Conservation (phyloP, 2,329 filamentous ascomycete genomes). For the Xylariaceae sp. region DNA sequence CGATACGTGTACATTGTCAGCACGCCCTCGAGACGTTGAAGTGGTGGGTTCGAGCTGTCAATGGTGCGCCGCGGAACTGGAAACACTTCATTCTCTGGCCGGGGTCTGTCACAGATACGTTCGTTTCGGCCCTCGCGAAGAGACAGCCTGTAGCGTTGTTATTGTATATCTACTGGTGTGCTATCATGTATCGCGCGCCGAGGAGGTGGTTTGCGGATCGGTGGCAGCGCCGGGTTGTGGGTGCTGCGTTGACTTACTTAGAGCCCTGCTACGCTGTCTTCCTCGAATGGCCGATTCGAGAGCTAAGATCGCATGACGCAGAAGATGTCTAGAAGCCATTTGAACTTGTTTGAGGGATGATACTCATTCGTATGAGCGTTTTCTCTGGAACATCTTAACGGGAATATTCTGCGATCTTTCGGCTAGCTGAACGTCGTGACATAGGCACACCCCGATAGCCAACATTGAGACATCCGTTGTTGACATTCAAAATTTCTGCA, state of each 20-base stretch:
- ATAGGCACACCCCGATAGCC: neutral
- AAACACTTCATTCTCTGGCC: conserved; percentile 23
- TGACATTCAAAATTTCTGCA: neutral
- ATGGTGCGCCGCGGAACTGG: conserved; percentile 18
- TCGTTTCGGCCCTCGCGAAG: conserved; percentile 15
- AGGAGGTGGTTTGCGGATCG: conserved; percentile 21
- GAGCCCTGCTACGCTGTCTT: conserved; percentile 3
- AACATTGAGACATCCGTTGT: neutral
- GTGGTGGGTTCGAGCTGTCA: conserved; percentile 14
- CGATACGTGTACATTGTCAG: conserved; percentile 12
- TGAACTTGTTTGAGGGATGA: no score
- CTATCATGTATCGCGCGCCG: conserved; percentile 22
- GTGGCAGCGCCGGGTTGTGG: conserved; percentile 19
- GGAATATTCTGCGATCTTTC: no score
- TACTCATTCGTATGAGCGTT: no score
- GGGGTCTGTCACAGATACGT: conserved; percentile 16
- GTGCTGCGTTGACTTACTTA: conserved; percentile 16
- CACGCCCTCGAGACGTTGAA: conserved; percentile 16
- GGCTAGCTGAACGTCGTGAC: no score
- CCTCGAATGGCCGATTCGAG: conserved; percentile 10
- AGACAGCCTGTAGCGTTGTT: conserved; percentile 19
- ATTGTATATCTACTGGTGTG: conserved; percentile 24
- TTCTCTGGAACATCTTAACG: no score
- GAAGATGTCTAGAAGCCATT: neutral
- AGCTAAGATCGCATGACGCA: neutral